Percentiles rank a stretch among this genome's conserved stretches.
Conservation (phyloP, 2,329 filamentous ascomycete genomes). For the Fusarium setosum region DNA sequence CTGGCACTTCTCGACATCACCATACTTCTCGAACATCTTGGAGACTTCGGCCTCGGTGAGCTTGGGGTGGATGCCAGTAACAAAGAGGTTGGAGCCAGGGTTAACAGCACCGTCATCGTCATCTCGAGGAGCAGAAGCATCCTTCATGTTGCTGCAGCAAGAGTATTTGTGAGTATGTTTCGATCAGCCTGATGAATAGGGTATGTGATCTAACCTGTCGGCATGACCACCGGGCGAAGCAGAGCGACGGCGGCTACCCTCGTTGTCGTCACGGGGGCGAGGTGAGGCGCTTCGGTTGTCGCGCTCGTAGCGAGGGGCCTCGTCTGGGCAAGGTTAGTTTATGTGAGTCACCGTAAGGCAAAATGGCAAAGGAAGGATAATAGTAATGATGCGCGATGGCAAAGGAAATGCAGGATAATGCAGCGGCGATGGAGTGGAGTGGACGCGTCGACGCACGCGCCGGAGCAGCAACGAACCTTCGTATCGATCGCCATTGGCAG, state of each 20-base stretch:
- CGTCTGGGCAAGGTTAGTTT: slow-evolving; percentile 57
- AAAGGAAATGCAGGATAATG: slow-evolving; percentile 7
- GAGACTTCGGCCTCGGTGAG: slow-evolving; percentile 90
- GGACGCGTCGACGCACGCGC: slow-evolving; percentile 34
- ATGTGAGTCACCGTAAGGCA: background rate
- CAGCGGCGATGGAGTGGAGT: background rate
- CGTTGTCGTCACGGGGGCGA: slow-evolving; percentile 71
- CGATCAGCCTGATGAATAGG: background rate
- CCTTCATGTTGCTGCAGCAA: slow-evolving; percentile 59
- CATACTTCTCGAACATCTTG: slow-evolving; percentile 98
- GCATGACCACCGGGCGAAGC: slow-evolving; percentile 67
- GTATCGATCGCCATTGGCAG: slow-evolving; percentile 73
- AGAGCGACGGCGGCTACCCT: slow-evolving; percentile 70
- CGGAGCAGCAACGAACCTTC: slow-evolving; percentile 63
- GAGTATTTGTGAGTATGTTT: slow-evolving; percentile 17
- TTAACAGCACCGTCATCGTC: slow-evolving; percentile 88
- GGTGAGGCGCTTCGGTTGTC: slow-evolving; percentile 76
- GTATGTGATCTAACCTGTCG: slow-evolving; percentile 40
- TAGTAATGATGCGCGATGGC: background rate
- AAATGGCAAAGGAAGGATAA: background rate
- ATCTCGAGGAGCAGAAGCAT: slow-evolving; percentile 61
- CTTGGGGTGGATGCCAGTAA: slow-evolving; percentile 96
- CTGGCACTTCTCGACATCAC: slow-evolving; percentile 98
- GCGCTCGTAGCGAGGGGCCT: slow-evolving; percentile 73
- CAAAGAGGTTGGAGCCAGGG: slow-evolving; percentile 97